Percentiles rank a stretch among this genome's conserved stretches.
Evolutionary conservation across 495 filamentous ascomycete genomes (phyloP).

Genomic region (Antarctomyces pellizariae): DNA sequence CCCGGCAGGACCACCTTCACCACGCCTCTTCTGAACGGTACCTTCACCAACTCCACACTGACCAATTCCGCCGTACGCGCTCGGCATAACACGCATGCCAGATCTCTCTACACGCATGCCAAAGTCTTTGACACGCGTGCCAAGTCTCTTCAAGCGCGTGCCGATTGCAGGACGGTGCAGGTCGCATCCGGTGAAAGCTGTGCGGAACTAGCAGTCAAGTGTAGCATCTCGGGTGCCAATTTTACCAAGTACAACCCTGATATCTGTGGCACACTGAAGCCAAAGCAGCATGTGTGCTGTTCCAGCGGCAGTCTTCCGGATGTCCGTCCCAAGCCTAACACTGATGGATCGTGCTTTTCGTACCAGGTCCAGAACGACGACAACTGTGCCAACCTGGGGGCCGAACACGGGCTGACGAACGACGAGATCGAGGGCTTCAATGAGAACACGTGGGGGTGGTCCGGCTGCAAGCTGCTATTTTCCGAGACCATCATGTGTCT

Average conservation of each 20-base stretch:
- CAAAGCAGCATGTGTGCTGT: slow-evolving; percentile 24
- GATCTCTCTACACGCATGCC: too few species aligned
- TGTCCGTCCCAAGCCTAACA: slow-evolving; percentile 15
- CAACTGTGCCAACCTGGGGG: slow-evolving; percentile 13
- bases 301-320: slow-evolving; percentile 17
- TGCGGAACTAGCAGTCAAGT: slow-evolving; percentile 16
- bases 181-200: slow-evolving; percentile 17
- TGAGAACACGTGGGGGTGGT: slow-evolving; percentile 26
- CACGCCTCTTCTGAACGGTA: too few species aligned
- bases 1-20: too few species aligned
- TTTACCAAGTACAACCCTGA: slow-evolving; percentile 20
- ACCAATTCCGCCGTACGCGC: too few species aligned
- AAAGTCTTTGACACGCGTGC: too few species aligned
- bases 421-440: slow-evolving; percentile 18
- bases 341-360: slow-evolving; percentile 19
- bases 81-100: too few species aligned
- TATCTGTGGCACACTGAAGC: slow-evolving; percentile 16
- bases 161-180: slow-evolving; percentile 10
- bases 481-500: slow-evolving; percentile 19
- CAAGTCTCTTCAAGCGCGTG: too few species aligned
- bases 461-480: slow-evolving; percentile 17
- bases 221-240: slow-evolving; percentile 17
- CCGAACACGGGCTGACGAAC: slow-evolving; percentile 12
- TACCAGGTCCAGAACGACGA: slow-evolving; percentile 17
- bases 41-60: too few species aligned